Conservation (phyloP, 352 stramenopile genomes). For the Porosira glacialis region DNA sequence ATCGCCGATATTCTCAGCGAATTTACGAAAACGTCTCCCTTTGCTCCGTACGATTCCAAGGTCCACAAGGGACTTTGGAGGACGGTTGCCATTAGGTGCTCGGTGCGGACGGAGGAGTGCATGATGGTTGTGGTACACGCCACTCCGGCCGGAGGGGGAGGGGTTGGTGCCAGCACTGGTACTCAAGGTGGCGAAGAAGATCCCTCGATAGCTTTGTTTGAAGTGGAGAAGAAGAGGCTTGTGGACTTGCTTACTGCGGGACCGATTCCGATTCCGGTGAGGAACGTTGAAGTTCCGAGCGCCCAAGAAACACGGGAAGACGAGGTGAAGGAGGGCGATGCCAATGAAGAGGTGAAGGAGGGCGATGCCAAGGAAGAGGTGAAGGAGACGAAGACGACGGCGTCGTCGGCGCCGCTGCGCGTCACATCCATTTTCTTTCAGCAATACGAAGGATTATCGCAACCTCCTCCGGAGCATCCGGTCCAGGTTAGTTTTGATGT, state of each 20-base stretch:
- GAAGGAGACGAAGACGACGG: too few species aligned
- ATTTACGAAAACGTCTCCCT: slow-evolving; percentile 57
- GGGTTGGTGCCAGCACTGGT: too few species aligned
- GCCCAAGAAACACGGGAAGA: too few species aligned
- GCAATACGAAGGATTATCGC: slow-evolving; percentile 87
- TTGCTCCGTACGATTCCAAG: slow-evolving; percentile 66
- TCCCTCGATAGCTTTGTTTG: slow-evolving; percentile 42
- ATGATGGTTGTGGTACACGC: slow-evolving; percentile 75
- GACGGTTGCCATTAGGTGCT: slow-evolving; percentile 62
- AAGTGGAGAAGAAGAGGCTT: slow-evolving; percentile 66
- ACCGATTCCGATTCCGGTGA: slow-evolving; percentile 28
- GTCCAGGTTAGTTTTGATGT: slow-evolving; percentile 67
- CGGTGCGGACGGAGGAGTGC: slow-evolving; percentile 56
- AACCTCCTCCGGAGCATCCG: slow-evolving; percentile 85
- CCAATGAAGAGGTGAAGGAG: slow-evolving; percentile 10
- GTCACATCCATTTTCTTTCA: slow-evolving; percentile 90
- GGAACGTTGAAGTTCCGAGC: too few species aligned
- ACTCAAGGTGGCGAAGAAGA: too few species aligned
- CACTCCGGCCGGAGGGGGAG: slow-evolving; percentile 49
- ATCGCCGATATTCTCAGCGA: slow-evolving; percentile 69
- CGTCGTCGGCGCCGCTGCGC: slow-evolving; percentile 33
- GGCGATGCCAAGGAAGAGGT: slow-evolving; percentile 12
- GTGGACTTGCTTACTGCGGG: slow-evolving; percentile 49
- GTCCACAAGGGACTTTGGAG: slow-evolving; percentile 65
- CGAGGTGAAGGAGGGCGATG: slow-evolving; percentile 32